Conservation (phyloP, 306 rosid species). For the Medicago ruthenica region DNA sequence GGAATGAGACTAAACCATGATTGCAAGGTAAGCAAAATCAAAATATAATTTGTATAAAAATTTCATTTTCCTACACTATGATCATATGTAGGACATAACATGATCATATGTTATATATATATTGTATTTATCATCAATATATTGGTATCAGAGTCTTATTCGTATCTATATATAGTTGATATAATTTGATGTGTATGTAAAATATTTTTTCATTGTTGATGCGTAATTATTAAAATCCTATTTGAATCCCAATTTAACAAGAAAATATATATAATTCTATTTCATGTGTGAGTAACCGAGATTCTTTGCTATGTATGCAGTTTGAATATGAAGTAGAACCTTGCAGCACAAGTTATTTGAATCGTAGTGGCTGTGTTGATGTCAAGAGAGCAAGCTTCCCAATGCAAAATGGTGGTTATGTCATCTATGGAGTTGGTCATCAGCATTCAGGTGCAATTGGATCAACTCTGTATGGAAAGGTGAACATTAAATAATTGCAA, state of each 20-base stretch:
- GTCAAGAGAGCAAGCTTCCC: conserved; percentile 46
- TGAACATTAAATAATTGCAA: conserved; percentile 22
- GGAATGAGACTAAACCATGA: conserved; percentile 43
- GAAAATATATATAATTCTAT: neutral
- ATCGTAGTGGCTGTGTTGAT: conserved; percentile 48
- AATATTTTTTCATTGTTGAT: too few species aligned
- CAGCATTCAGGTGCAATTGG: conserved; percentile 70
- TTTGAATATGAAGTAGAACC: conserved; percentile 65
- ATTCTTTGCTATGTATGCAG: conserved; percentile 50
- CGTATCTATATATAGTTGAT: too few species aligned
- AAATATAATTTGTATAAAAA: neutral
- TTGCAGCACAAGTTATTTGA: conserved; percentile 42
- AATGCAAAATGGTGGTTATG: conserved; percentile 59
- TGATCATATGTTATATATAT: too few species aligned
- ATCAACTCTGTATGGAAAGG: conserved; percentile 70
- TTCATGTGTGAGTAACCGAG: conserved; percentile 1
- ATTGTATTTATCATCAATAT: too few species aligned
- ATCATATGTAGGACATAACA: too few species aligned
- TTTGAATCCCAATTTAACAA: too few species aligned
- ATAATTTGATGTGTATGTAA: too few species aligned
- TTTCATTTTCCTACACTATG: too few species aligned
- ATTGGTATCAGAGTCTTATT: too few species aligned
- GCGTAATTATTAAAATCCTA: too few species aligned
- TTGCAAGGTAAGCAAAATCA: conserved; percentile 56
- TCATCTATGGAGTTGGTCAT: conserved; percentile 76